Percentiles rank a stretch among this genome's conserved stretches.
Conservation (phyloP, 1,284 basidiomycete species). For the Boletus mariae region DNA sequence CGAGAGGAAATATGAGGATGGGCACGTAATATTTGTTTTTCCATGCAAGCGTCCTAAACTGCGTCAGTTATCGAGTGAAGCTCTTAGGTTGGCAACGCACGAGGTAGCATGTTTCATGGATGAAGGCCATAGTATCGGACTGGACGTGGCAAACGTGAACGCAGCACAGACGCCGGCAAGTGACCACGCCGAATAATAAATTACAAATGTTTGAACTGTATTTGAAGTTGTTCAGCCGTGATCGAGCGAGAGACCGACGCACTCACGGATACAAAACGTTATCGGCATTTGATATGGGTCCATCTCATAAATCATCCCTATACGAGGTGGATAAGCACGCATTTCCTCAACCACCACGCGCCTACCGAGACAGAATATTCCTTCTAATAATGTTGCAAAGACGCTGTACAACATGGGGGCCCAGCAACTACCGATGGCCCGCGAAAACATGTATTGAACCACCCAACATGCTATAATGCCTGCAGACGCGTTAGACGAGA, state of each 20-base stretch:
- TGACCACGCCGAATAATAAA: conserved; percentile 44
- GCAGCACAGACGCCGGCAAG: conserved; percentile 49
- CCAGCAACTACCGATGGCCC: conserved; percentile 23
- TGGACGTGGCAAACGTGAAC: conserved; percentile 47
- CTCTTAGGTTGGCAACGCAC: conserved; percentile 21
- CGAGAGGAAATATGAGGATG: conserved; percentile 45
- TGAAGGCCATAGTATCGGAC: conserved; percentile 46
- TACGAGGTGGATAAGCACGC: conserved; percentile 6
- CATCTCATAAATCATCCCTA: conserved; percentile 64
- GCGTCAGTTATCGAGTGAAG: not conserved
- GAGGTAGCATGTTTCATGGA: conserved; percentile 32
- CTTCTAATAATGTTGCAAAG: conserved; percentile 26
- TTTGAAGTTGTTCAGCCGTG: not conserved
- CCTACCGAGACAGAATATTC: conserved; percentile 28
- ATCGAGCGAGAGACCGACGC: not conserved
- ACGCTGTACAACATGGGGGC: conserved; percentile 18
- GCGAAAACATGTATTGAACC: conserved; percentile 22
- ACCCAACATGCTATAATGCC: conserved; percentile 24
- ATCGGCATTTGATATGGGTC: conserved; percentile 54
- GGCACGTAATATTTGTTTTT: conserved; percentile 40
- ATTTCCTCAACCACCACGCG: not conserved
- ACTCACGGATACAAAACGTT: conserved; percentile 53
- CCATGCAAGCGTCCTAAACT: conserved; percentile 41
- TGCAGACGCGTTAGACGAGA: conserved; percentile 7
- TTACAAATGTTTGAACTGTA: conserved; percentile 20